Conservation (phyloP, 805 yeast species). For the Starmerella apis region DNA sequence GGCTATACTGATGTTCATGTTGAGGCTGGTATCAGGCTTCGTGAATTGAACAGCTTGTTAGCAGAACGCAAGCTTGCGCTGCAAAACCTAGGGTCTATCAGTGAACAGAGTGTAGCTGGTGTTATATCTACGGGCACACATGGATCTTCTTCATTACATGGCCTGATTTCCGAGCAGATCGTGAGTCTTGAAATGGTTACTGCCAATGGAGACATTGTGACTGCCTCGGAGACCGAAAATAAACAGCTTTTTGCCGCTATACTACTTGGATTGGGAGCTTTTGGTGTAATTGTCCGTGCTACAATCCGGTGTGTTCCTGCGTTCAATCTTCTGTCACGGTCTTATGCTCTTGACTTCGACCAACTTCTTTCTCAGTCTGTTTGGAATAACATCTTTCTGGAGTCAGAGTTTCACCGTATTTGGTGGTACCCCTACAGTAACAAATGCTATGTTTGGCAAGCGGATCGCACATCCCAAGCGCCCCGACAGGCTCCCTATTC, state of each 20-base stretch:
- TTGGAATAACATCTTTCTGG: conserved; percentile 77
- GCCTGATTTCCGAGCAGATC: conserved; percentile 76
- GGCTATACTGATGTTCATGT: conserved; percentile 81
- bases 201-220: conserved; percentile 61
- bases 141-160: conserved; percentile 89
- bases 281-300: conserved; percentile 79
- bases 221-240: conserved; percentile 55
- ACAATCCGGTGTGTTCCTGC: conserved; percentile 77
- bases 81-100: conserved; percentile 86
- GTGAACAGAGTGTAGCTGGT: conserved; percentile 93
- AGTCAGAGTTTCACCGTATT: conserved; percentile 79
- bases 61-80: conserved; percentile 59
- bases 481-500: conserved; percentile 55
- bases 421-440: conserved; percentile 97
- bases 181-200: conserved; percentile 67
- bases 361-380: conserved; percentile 44
- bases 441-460: conserved; percentile 85
- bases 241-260: conserved; percentile 69
- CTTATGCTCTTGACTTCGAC: conserved; percentile 71
- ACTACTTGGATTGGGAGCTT: conserved; percentile 74
- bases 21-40: conserved; percentile 83
- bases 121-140: conserved; percentile 93
- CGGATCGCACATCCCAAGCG: conserved; percentile 59
- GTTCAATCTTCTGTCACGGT: conserved; percentile 68
- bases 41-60: conserved; percentile 58